Conservation (phyloP, 1,139 yeast genomes). For the Candida tropicalis region DNA sequence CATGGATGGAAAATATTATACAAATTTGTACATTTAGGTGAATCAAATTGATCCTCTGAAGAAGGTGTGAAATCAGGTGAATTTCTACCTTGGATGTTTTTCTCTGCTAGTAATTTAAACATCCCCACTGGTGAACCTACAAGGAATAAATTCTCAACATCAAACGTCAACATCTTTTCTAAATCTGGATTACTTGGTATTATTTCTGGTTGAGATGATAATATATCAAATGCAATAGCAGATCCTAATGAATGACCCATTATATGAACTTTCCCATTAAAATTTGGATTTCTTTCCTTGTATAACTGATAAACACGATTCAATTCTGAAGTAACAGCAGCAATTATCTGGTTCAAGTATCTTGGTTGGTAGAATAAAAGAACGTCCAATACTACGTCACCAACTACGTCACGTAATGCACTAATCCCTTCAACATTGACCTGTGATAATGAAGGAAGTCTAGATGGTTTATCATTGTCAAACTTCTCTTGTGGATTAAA, state of each 20-base stretch:
- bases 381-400: slow-evolving; percentile 86
- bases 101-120: slow-evolving; percentile 69
- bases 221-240: slow-evolving; percentile 77
- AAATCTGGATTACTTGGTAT: slow-evolving; percentile 23
- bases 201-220: slow-evolving; percentile 56
- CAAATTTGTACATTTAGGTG: slow-evolving; percentile 60
- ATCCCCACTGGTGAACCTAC: slow-evolving; percentile 92
- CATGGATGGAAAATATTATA: slow-evolving; percentile 86
- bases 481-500: slow-evolving; percentile 52
- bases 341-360: slow-evolving; percentile 63
- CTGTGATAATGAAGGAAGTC: slow-evolving; percentile 67
- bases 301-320: slow-evolving; percentile 68
- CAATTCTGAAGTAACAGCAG: slow-evolving; percentile 68
- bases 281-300: slow-evolving; percentile 66
- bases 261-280: slow-evolving; percentile 77
- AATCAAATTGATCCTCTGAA: slow-evolving; percentile 18
- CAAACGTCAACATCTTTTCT: slow-evolving; percentile 56
- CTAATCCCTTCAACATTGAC: slow-evolving; percentile 81
- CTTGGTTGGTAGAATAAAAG: slow-evolving; percentile 81
- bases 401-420: slow-evolving; percentile 74
- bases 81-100: slow-evolving; percentile 49
- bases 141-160: slow-evolving; percentile 74
- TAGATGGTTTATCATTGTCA: slow-evolving; percentile 32
- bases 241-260: slow-evolving; percentile 94
- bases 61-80: slow-evolving; percentile 21